Evolutionary conservation across 768 basidiomycete species (phyloP).

Genomic region (Suillus clintonianus): DNA sequence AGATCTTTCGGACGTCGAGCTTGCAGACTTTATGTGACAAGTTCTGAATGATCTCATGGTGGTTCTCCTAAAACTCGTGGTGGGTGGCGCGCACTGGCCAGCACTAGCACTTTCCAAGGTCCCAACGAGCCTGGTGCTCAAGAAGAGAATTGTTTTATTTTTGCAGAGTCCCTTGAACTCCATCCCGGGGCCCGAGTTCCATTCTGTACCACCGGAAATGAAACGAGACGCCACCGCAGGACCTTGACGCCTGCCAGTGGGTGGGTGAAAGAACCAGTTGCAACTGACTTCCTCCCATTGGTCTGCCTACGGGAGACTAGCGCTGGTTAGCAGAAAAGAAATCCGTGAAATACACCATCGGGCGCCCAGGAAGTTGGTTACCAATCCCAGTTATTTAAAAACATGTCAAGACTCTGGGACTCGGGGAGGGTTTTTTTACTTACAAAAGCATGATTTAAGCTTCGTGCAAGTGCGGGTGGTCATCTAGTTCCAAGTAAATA

Average conservation of each 20-base stretch:
- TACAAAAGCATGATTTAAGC: neutral
- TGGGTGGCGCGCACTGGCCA: neutral
- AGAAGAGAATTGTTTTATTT: no score
- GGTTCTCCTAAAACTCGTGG: neutral
- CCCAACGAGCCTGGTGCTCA: no score
- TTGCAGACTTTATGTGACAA: neutral
- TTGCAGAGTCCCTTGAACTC: no score
- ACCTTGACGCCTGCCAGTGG: no score
- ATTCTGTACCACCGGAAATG: neutral
- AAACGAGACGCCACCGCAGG: neutral
- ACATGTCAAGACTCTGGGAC: neutral
- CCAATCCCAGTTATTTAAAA: neutral
- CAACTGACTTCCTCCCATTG: neutral
- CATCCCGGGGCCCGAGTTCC: neutral
- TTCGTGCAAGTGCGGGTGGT: neutral
- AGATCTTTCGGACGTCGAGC: neutral
- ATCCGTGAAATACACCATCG: neutral
- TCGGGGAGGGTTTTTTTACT: neutral
- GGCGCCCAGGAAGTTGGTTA: neutral
- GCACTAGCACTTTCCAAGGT: neutral
- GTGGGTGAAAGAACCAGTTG: neutral
- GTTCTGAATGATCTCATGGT: neutral
- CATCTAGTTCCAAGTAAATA: neutral
- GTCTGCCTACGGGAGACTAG: slow-evolving; percentile 7
- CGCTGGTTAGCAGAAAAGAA: neutral